Conservation (phyloP, 2,329 filamentous ascomycete species). For the Colletotrichum sublineola region DNA sequence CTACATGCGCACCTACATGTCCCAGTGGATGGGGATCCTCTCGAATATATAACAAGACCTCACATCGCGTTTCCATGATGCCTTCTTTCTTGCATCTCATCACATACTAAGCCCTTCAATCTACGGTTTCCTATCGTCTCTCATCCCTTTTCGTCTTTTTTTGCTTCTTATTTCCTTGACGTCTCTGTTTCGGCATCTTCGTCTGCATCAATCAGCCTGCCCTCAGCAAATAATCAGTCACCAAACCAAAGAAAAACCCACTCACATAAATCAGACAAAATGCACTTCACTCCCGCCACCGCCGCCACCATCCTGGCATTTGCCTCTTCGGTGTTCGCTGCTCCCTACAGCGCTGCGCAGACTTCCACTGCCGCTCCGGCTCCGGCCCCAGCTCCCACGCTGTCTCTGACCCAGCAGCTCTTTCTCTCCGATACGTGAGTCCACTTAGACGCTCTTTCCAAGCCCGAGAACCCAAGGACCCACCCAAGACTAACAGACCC, state of each 20-base stretch:
- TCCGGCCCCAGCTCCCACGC: slow-evolving; percentile 33
- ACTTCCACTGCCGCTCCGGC: slow-evolving; percentile 37
- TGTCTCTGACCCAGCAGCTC: slow-evolving; percentile 53
- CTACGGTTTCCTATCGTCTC: slow-evolving; percentile 3
- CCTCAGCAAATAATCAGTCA: slow-evolving; percentile 9
- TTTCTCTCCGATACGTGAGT: slow-evolving; percentile 56
- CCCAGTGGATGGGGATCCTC: neutral
- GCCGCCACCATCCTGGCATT: slow-evolving; percentile 57
- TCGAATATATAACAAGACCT: slow-evolving; percentile 33
- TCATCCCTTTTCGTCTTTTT: neutral
- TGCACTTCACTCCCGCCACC: slow-evolving; percentile 49
- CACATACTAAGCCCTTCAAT: neutral
- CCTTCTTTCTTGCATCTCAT: slow-evolving; percentile 21
- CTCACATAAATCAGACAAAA: slow-evolving; percentile 46
- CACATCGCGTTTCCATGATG: neutral
- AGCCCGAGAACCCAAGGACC: neutral
- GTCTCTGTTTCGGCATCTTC: slow-evolving; percentile 11
- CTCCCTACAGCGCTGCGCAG: slow-evolving; percentile 40
- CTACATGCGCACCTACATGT: neutral
- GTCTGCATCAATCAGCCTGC: slow-evolving; percentile 1
- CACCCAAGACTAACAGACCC: slow-evolving; percentile 38
- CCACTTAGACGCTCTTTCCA: slow-evolving; percentile 39
- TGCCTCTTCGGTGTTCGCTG: slow-evolving; percentile 50
- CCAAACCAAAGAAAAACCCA: neutral
- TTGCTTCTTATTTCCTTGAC: slow-evolving; percentile 12